Conservation (phyloP, 1,139 yeast species). For the Yamadazyma diospyri region DNA sequence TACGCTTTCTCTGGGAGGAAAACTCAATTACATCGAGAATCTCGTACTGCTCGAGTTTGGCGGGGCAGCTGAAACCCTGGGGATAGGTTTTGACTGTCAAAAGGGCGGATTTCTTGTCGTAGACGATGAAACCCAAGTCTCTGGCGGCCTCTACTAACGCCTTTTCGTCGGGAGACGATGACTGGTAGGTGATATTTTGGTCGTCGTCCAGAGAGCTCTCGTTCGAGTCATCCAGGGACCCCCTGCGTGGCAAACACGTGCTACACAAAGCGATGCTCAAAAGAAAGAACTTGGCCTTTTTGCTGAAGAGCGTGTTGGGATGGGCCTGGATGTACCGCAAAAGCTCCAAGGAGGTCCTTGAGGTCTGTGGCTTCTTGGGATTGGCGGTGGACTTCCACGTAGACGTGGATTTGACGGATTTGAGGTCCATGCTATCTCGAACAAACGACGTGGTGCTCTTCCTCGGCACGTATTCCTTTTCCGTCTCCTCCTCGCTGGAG, state of each 20-base stretch:
- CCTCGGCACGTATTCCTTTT: slow-evolving; percentile 11
- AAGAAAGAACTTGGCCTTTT: slow-evolving; percentile 73
- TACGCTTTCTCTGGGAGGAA: slow-evolving; percentile 83
- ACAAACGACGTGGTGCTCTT: slow-evolving; percentile 34
- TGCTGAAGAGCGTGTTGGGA: slow-evolving; percentile 69
- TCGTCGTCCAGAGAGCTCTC: slow-evolving; percentile 22
- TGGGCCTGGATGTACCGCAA: slow-evolving; percentile 65
- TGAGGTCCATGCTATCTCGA: slow-evolving; percentile 27
- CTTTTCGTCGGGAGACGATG: slow-evolving; percentile 94
- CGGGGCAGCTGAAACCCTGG: slow-evolving; percentile 63
- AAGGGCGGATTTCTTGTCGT: slow-evolving; percentile 57
- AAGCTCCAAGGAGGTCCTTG: slow-evolving; percentile 46
- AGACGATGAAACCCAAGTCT: slow-evolving; percentile 84
- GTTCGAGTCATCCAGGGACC: not conserved
- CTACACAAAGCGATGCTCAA: slow-evolving; percentile 85
- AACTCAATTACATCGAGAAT: slow-evolving; percentile 82
- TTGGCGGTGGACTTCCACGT: slow-evolving; percentile 40
- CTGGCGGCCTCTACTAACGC: slow-evolving; percentile 93
- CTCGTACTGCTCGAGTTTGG: slow-evolving; percentile 66
- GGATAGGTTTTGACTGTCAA: slow-evolving; percentile 79
- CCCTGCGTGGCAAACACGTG: slow-evolving; percentile 68
- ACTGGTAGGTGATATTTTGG: slow-evolving; percentile 68
- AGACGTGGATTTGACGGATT: slow-evolving; percentile 19
- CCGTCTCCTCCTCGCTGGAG: not conserved
- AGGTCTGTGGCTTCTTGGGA: slow-evolving; percentile 29